Evolutionary conservation across 192 early-diverging fungal species (phyloP).

Genomic region (Phlyctochytrium arcticum): DNA sequence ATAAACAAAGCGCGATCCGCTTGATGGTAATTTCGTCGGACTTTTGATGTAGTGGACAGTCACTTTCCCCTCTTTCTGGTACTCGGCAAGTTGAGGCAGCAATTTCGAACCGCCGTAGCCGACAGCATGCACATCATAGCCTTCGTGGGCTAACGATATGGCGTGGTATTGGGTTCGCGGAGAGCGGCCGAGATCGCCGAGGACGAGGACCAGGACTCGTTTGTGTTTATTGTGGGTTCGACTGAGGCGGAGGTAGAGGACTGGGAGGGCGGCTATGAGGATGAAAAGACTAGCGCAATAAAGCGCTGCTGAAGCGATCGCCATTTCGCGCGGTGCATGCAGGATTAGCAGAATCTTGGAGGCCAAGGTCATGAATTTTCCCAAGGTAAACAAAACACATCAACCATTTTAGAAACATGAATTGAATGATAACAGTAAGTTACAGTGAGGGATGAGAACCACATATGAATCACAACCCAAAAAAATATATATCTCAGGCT

Average conservation of each 20-base stretch:
- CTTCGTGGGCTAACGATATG: slow-evolving; percentile 62
- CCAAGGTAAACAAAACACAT: no score
- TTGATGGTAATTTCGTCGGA: slow-evolving; percentile 45
- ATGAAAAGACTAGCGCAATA: not conserved
- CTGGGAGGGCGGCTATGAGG: not conserved
- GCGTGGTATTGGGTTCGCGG: slow-evolving; percentile 95
- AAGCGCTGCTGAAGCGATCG: not conserved
- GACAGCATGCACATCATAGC: slow-evolving; percentile 73
- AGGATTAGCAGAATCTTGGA: no score
- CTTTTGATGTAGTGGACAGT: slow-evolving; percentile 15
- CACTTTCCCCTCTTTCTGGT: slow-evolving; percentile 6
- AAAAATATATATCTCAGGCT: not conserved
- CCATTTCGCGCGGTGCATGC: not conserved
- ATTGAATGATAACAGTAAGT: no score
- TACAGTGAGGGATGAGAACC: no score
- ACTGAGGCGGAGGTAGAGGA: not conserved
- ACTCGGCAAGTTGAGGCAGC: not conserved
- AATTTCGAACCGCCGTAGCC: slow-evolving; percentile 67
- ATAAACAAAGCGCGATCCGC: slow-evolving; percentile 56
- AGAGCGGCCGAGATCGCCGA: slow-evolving; percentile 31
- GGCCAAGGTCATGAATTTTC: no score
- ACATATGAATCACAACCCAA: not conserved
- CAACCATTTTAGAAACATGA: no score
- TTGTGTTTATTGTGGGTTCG: not conserved
- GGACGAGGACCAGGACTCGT: slow-evolving; percentile 19